These are phyloP conservation scores for Stagonosporopsis vannaccii DNA, from an alignment of 2,329 filamentous ascomycete genomes.

Conservation along the genomic window DNA sequence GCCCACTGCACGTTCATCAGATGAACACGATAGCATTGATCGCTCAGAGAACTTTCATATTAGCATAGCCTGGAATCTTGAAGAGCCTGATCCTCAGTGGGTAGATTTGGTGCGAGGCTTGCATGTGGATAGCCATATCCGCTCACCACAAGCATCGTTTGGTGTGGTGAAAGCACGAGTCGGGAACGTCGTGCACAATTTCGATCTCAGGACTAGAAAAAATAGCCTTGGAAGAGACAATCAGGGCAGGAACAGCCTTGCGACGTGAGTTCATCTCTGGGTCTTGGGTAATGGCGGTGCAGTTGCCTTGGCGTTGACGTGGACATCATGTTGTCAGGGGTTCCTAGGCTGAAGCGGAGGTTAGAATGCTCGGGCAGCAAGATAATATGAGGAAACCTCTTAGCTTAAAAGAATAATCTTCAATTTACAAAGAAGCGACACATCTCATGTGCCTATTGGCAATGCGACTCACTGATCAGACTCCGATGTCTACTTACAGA, in stretches of 20 bases:
- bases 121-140: constrained; percentile 29
- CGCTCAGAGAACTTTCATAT: constrained; percentile 76
- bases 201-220: constrained; percentile 32
- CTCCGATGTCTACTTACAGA: too few relatives aligned
- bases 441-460: background rate
- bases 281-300: constrained; percentile 12
- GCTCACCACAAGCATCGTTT: constrained; percentile 41
- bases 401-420: background rate
- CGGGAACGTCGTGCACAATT: constrained; percentile 50
- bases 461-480: background rate
- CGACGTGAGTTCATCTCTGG: background rate
- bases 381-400: background rate
- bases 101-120: constrained; percentile 32
- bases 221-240: background rate
- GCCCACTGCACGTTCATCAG: constrained; percentile 14
- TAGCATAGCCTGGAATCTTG: constrained; percentile 80
- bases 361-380: background rate
- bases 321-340: constrained; percentile 13
- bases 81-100: constrained; percentile 38
- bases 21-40: constrained; percentile 41
- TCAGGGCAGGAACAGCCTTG: background rate
- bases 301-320: constrained; percentile 16
- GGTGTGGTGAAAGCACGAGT: constrained; percentile 57
- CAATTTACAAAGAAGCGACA: background rate
- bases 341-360: constrained; percentile 1